Base-by-base conservation (phyloP, 2,329 filamentous ascomycete species). In the Trichoderma arundinaceum region DNA sequence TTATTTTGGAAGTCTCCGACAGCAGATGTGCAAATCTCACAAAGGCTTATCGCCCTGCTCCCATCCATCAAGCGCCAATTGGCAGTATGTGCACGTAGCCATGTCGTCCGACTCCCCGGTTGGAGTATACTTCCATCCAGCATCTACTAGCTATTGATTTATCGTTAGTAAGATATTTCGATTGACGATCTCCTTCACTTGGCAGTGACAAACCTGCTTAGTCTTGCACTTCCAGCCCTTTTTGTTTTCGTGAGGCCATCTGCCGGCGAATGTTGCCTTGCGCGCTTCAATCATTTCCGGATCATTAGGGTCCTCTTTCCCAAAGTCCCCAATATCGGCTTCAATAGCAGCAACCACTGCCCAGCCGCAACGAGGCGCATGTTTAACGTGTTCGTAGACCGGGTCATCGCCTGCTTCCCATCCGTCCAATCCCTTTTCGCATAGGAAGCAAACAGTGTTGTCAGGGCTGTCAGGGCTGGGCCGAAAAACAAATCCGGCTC, bases 81-180 rank as follows among this genome's bases (percentile, higher is more conserved):
- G 88, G 80, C 95, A 99, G 78, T 98, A 97, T 33, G 91, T 85
- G 75, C 95, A 99, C 10, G 91, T 95, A 9, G 92, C 92, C 80
- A 94, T 92, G 76, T 99, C 95, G 69, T 95, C 90, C 12, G 89
- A 92, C 49, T 94, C 92, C 49, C 86, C 80, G 6, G 88, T 92
- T 0, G 95, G 94, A 28, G 93, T 96, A 78, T 94, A 97, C 74
- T 91, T 93, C 94, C 94, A 99, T 10, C 95, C 95, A 33, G 92
- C 92, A 70, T 94, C 92, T 39, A 92, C 92, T 81, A 98, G 89
- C 88, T 95, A 72, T 7, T n/a, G 33, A 56, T 7, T 38, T 10
- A 5, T 15, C 38, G 63, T 70, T 46, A 72, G 68, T 39, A 62
- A 19, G 9, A 19, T 22, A 49, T 19, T 28, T 35, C 49, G 17